Conservation (phyloP, 768 basidiomycete species). For the Mycena floridula region DNA sequence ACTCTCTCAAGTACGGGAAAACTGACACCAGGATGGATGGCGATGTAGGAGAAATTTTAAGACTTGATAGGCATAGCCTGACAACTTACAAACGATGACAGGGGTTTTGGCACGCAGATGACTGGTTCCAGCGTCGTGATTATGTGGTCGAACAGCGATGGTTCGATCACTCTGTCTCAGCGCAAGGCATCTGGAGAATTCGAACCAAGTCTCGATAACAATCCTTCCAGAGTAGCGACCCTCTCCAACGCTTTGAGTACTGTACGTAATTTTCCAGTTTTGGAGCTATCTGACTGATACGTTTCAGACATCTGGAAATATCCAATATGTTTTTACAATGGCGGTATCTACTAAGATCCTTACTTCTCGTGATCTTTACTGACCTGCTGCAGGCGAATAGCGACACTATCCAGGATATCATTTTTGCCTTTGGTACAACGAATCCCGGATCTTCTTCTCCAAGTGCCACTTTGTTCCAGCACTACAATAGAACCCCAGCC, state of each 20-base stretch:
- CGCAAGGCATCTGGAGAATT: slow-evolving; percentile 43
- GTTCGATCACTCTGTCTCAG: slow-evolving; percentile 60
- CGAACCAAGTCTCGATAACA: slow-evolving; percentile 50
- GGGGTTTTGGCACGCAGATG: slow-evolving; percentile 58
- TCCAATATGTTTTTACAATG: slow-evolving; percentile 45
- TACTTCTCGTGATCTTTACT: background rate
- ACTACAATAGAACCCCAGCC: slow-evolving; percentile 35
- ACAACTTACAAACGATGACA: slow-evolving; percentile 22
- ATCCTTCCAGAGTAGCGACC: slow-evolving; percentile 49
- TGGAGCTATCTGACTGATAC: slow-evolving; percentile 2
- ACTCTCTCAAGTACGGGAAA: slow-evolving; percentile 38
- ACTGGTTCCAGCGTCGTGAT: slow-evolving; percentile 59
- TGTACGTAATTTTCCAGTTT: slow-evolving; percentile 20
- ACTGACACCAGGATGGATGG: slow-evolving; percentile 50
- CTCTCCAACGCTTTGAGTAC: slow-evolving; percentile 27
- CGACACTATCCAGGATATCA: slow-evolving; percentile 37
- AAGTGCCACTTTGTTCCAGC: slow-evolving; percentile 43
- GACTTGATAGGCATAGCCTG: no score
- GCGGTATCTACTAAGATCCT: slow-evolving; percentile 38
- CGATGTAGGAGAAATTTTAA: no score
- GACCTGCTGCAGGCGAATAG: slow-evolving; percentile 29
- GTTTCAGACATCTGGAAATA: slow-evolving; percentile 33
- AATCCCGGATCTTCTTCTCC: slow-evolving; percentile 39
- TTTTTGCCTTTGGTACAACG: slow-evolving; percentile 51
- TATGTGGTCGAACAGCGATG: slow-evolving; percentile 63